These are phyloP conservation scores for Yamadazyma spencermartinsiae DNA, from an alignment of 1,139 yeast species.

Conservation along the genomic window DNA sequence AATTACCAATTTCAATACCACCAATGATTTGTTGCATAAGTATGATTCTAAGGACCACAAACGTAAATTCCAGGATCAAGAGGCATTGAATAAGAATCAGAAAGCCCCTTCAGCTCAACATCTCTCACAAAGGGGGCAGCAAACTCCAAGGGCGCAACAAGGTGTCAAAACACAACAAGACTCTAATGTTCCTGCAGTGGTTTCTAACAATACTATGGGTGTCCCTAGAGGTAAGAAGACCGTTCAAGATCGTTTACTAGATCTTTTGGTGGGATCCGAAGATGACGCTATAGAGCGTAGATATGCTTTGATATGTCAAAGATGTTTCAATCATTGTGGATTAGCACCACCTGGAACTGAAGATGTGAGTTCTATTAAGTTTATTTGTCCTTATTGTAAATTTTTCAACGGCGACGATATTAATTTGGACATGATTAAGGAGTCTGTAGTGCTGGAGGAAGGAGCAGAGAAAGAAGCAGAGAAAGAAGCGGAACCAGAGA, in stretches of 20 bases:
- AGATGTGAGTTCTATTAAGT: slow-evolving; percentile 55
- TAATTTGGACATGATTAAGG: slow-evolving; percentile 4
- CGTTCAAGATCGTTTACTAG: slow-evolving; percentile 46
- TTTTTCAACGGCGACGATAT: slow-evolving; percentile 44
- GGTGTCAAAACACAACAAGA: too few relatives aligned
- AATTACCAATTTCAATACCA: slow-evolving; percentile 73
- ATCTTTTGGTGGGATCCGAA: slow-evolving; percentile 69
- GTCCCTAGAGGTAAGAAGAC: slow-evolving; percentile 23
- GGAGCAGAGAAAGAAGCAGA: not conserved
- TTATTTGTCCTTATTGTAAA: slow-evolving; percentile 77
- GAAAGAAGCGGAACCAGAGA: slow-evolving; percentile 6
- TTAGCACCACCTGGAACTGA: slow-evolving; percentile 72
- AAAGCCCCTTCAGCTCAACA: too few relatives aligned
- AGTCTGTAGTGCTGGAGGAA: slow-evolving; percentile 2
- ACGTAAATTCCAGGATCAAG: too few relatives aligned
- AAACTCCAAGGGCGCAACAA: too few relatives aligned
- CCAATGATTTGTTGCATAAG: slow-evolving; percentile 69
- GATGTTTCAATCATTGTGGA: slow-evolving; percentile 74
- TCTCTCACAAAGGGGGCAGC: too few relatives aligned
- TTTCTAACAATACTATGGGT: too few relatives aligned
- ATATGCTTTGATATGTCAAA: slow-evolving; percentile 70
- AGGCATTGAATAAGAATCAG: too few relatives aligned
- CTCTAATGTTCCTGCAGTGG: too few relatives aligned
- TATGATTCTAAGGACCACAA: slow-evolving; percentile 48
- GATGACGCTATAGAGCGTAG: slow-evolving; percentile 59